Evolutionary conservation across 73 alveolate genomes (phyloP).

Genomic region (Stentor roeselii): DNA sequence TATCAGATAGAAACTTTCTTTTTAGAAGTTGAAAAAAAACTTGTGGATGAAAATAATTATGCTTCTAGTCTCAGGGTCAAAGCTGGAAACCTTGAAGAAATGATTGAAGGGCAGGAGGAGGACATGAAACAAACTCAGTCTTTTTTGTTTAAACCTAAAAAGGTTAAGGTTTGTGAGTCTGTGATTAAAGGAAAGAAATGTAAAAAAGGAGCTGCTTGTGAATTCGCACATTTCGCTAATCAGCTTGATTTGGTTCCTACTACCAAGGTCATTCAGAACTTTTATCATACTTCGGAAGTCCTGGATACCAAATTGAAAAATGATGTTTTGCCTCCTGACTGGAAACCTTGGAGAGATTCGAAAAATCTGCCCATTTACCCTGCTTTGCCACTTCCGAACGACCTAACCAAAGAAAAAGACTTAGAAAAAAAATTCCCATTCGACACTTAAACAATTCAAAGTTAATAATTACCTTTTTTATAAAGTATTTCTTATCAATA

Average conservation of each 20-base stretch:
- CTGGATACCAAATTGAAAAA: background rate
- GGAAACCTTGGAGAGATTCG: slow-evolving; percentile 8
- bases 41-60: background rate
- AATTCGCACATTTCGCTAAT: background rate
- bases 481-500: too few species aligned
- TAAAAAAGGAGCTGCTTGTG: background rate
- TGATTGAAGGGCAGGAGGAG: background rate
- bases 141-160: background rate
- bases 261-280: background rate
- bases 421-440: too few species aligned
- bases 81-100: background rate
- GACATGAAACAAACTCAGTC: background rate
- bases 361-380: too few species aligned
- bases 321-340: background rate
- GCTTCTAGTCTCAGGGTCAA: background rate
- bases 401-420: too few species aligned
- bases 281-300: slow-evolving; percentile 4
- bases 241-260: slow-evolving; percentile 1
- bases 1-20: background rate
- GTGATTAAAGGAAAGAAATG: background rate
- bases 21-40: background rate
- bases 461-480: too few species aligned
- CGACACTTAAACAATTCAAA: too few species aligned
- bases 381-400: too few species aligned
- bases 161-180: background rate